These are phyloP conservation scores for Cercophora newfieldiana DNA, from an alignment of 495 filamentous ascomycete genomes.

Conservation along the genomic window DNA sequence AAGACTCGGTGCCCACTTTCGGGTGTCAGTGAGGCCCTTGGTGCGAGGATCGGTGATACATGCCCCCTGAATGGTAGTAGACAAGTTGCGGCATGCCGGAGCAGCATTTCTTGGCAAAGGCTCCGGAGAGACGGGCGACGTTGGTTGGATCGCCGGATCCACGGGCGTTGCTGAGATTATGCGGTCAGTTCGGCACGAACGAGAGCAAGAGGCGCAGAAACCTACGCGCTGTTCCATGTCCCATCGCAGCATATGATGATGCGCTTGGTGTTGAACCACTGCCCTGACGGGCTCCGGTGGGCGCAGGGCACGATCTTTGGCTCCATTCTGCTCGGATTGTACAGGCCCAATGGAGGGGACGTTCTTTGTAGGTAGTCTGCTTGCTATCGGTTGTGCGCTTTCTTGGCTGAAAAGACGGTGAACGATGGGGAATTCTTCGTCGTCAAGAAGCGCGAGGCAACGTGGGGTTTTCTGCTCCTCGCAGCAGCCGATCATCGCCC, in stretches of 20 bases:
- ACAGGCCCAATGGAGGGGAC: too few species aligned
- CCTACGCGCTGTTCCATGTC: slow-evolving; percentile 18
- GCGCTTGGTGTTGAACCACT: slow-evolving; percentile 13
- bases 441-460: neutral
- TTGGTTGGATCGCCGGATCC: slow-evolving; percentile 9
- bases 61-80: slow-evolving; percentile 22
- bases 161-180: neutral
- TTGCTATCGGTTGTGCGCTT: too few species aligned
- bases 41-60: neutral
- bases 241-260: slow-evolving; percentile 27
- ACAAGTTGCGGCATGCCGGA: slow-evolving; percentile 19
- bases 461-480: neutral
- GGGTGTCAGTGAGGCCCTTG: neutral
- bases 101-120: slow-evolving; percentile 10
- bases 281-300: neutral
- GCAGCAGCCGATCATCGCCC: neutral
- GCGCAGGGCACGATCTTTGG: neutral
- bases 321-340: too few species aligned
- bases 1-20: slow-evolving; percentile 15
- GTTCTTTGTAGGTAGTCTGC: too few species aligned
- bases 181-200: neutral
- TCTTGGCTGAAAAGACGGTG: neutral
- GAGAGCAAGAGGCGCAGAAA: neutral
- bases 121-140: slow-evolving; percentile 15
- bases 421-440: too few species aligned